A percentile compares a stretch with the other conserved stretches of the same genome.
phyloP scores from a whole-genome alignment of 495 filamentous ascomycete species.

The Neurospora sp. region DNA sequence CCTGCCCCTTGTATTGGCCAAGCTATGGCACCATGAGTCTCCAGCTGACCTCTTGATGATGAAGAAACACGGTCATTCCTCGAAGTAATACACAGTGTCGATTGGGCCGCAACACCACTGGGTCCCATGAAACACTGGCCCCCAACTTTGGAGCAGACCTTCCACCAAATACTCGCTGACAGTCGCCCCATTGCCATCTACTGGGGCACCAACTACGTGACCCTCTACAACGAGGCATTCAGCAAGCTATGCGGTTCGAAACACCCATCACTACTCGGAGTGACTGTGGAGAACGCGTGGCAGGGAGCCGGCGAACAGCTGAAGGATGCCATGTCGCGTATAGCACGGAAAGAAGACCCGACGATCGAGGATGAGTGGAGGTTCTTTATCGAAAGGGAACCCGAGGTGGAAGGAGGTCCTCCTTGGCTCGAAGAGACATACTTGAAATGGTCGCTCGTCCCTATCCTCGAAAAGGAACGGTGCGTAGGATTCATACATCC shows the following conservation, averaged over 20 bases:
- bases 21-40: background rate
- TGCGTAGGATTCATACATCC: conserved; percentile 31
- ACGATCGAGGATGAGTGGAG: conserved; percentile 28
- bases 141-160: conserved; percentile 45
- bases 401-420: conserved; percentile 25
- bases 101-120: conserved; percentile 51
- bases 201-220: conserved; percentile 34
- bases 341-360: conserved; percentile 12
- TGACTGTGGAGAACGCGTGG: conserved; percentile 28
- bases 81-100: conserved; percentile 24
- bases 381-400: conserved; percentile 35
- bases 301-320: conserved; percentile 23
- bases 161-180: conserved; percentile 52
- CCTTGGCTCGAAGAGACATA: conserved; percentile 51
- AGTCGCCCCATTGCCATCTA: conserved; percentile 52
- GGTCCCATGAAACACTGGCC: conserved; percentile 52
- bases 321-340: conserved; percentile 20
- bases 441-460: conserved; percentile 52
- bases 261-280: conserved; percentile 29
- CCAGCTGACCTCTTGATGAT: background rate
- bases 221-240: conserved; percentile 38
- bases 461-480: conserved; percentile 44
- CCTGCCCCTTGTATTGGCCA: background rate
- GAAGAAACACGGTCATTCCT: conserved; percentile 25
- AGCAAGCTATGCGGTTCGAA: conserved; percentile 27